Percentiles rank a stretch among this genome's conserved stretches.
Conservation (phyloP, 2,329 filamentous ascomycete species). For the Cladorrhinum sp. region DNA sequence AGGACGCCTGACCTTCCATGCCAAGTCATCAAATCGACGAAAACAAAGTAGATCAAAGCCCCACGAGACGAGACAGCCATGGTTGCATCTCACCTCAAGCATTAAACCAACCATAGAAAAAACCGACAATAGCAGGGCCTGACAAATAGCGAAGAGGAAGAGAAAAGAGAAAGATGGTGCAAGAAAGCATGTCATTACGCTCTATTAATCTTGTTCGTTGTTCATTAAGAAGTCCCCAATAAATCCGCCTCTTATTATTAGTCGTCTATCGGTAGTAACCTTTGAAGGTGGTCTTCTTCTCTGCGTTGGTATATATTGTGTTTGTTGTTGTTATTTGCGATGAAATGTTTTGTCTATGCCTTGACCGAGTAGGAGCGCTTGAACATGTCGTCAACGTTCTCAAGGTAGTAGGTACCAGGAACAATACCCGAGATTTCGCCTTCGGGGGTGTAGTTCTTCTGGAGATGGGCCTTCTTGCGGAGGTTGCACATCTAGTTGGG, state of each 20-base stretch:
- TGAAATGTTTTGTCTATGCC: conserved; percentile 51
- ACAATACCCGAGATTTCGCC: conserved; percentile 65
- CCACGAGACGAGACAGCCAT: too few species aligned
- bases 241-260: neutral
- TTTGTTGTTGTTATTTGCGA: neutral
- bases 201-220: neutral
- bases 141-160: too few species aligned
- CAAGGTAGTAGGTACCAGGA: conserved; percentile 73
- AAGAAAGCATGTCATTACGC: neutral
- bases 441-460: conserved; percentile 72
- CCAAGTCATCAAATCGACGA: too few species aligned
- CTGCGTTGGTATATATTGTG: neutral
- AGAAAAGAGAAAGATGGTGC: neutral
- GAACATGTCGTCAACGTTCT: conserved; percentile 82
- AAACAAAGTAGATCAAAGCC: too few species aligned
- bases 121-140: neutral
- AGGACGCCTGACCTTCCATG: too few species aligned
- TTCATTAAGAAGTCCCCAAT: neutral
- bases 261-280: conserved; percentile 1
- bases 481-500: conserved; percentile 63
- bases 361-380: conserved; percentile 74
- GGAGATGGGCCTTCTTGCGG: conserved; percentile 77
- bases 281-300: conserved; percentile 3
- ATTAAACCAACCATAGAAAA: too few species aligned
- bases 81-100: too few species aligned